Base-by-base conservation (phyloP, 1,139 yeast species). In the Pichia sp. region DNA sequence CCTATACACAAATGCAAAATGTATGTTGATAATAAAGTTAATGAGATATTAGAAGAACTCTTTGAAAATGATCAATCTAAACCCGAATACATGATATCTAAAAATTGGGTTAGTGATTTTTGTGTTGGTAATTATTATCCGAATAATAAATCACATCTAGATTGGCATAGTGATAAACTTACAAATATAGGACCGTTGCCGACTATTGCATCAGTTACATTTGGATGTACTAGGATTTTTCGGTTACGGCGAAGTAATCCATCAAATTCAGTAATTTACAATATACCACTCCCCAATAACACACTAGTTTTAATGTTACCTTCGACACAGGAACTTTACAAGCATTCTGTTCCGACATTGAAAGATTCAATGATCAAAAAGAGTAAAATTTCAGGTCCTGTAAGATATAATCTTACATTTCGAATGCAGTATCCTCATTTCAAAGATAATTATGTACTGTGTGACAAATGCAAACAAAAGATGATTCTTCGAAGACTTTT, bases 101-200 rank as follows among this genome's bases (percentile, higher is more conserved):
- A 62, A 10, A 57, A 64, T 10, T 81, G 88, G 89, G 56, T 57
- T 2, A 74, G 78, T 11, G 74, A 76, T 45, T 66, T 76, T 9
- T 78, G 82, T 27, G 70, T 83, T 4, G 75, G 78, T 29, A 85
- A 85, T 58, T 66, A 69, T 47, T 85, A 79, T 62, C 72, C 72
- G 7, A 68, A 67, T 5, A 69, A 74, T 10, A 65, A 70, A 9
- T 75, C 75, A 53, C 70, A 78, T 50, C 72, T 85, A 34, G 88
- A 83, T 45, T 83, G 81, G 77, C 94, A 85, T 61, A 79, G 88
- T 2, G 94, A 85, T 62, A 75, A 85, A 52, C 63, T 85, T 51
- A 79, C 86, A 0, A 73, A 79, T 48, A 71, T 83, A 35, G 94
- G 94, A 0, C 90, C 92, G 0, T 76, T 80, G 50, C 78, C 84